These are phyloP conservation scores for Epichloe bromicola DNA, from an alignment of 2,329 filamentous ascomycete genomes.

Conservation along the genomic window DNA sequence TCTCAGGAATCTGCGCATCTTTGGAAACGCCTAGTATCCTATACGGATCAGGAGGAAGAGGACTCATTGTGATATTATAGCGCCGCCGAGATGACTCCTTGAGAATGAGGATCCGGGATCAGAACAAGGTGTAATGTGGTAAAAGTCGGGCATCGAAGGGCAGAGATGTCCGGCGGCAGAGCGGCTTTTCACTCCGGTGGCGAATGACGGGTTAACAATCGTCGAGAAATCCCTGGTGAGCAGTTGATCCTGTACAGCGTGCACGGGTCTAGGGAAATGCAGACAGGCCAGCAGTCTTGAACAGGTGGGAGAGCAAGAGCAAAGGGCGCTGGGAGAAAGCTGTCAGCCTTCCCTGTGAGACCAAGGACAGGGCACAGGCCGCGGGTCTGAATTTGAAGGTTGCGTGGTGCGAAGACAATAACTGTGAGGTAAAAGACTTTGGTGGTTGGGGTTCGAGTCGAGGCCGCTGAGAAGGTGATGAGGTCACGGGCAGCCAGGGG, in stretches of 20 bases:
- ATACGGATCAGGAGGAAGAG: conserved; percentile 63
- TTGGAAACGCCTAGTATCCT: conserved; percentile 59
- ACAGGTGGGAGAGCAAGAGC: background rate
- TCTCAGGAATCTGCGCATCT: conserved; percentile 55
- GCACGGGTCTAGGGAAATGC: background rate
- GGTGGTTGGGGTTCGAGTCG: conserved; percentile 4
- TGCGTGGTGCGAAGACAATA: conserved; percentile 3
- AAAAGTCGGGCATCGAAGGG: background rate
- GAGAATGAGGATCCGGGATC: conserved; percentile 2
- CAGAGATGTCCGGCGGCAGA: background rate
- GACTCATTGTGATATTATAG: conserved; percentile 26
- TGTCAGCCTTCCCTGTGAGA: background rate
- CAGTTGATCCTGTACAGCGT: background rate
- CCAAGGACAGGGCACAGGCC: background rate
- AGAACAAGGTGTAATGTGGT: background rate
- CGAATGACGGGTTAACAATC: background rate
- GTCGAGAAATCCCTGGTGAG: background rate
- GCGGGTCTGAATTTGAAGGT: background rate
- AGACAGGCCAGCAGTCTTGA: conserved; percentile 1
- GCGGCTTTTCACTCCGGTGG: background rate
- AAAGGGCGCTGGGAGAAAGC: background rate
- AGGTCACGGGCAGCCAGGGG: conserved; percentile 14
- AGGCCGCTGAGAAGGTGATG: conserved; percentile 10
- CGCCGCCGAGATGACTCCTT: background rate
- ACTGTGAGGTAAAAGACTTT: background rate